Base-by-base conservation (phyloP, 257 asterid species). In the Solanum acaule region DNA sequence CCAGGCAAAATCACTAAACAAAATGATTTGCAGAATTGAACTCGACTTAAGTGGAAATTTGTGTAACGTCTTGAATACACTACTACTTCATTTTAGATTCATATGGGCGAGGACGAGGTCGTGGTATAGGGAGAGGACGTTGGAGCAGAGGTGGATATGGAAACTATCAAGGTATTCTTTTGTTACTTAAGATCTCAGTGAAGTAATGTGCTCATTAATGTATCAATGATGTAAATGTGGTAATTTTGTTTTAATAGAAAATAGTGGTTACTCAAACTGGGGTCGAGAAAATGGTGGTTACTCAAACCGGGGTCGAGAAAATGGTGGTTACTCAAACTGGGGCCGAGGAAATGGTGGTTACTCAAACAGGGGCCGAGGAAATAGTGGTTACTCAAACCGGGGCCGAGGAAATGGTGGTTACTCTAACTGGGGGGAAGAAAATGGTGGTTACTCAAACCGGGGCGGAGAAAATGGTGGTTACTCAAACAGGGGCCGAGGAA, bases 41-140 rank as follows among this genome's bases (percentile, higher is more conserved):
- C 63, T 78, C n/a, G 8, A 78, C 25, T 25, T 78, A 42, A 4
- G 37, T 40, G 35, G 63, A 42, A 78, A 42, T n/a, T 42, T 78
- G 85, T 34, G 29, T 77, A 40, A 59, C 78, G 2, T 18, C 31
- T 23, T 77, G 38, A 78, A 49, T 84, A 63, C 56, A 61, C 18
- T 33, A 33, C 65, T 29, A 40, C 25, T 79, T 85, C n/a, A 18
- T 78, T 89, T 83, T 88, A 97, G 99, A 94, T 90, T 84, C 95
- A 71, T 95, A 96, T 92, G 98, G 93, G 78, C 93, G 95, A 87
- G 98, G 98, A 72, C 90, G 98, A 61, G 98, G 96, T 90, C 95
- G 97, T 92, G 98, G 98, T 83, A 92, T 98, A 90, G 99, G 97
- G 46, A 94, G 98, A 88, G 99, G 98, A 9, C 93, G 94, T 90